Conservation (phyloP, 2,329 filamentous ascomycete genomes). For the Cercospora zeae-maydis region DNA sequence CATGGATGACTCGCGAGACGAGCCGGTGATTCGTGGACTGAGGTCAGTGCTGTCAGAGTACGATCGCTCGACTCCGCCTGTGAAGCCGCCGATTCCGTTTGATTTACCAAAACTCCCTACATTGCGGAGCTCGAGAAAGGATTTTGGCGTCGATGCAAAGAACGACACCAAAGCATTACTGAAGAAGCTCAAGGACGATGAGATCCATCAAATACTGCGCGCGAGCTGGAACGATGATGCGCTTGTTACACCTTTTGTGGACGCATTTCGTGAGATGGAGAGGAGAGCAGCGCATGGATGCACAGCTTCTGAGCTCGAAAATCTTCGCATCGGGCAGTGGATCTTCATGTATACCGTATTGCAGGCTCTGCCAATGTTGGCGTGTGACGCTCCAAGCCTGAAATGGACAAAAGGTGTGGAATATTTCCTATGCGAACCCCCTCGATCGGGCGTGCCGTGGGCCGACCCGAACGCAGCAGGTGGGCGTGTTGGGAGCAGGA, state of each 20-base stretch:
- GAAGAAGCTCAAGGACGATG: slow-evolving; percentile 72
- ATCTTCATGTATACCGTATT: slow-evolving; percentile 75
- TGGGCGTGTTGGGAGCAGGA: slow-evolving; percentile 41
- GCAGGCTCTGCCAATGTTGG: slow-evolving; percentile 72
- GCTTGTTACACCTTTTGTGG: slow-evolving; percentile 59
- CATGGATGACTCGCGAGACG: slow-evolving; percentile 51
- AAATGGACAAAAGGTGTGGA: slow-evolving; percentile 68
- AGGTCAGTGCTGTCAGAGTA: slow-evolving; percentile 81
- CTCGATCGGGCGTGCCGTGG: slow-evolving; percentile 71
- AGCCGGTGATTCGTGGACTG: slow-evolving; percentile 65
- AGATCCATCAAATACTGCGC: slow-evolving; percentile 72
- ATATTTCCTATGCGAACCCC: slow-evolving; percentile 76
- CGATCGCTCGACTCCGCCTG: slow-evolving; percentile 82
- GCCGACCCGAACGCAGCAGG: slow-evolving; percentile 54
- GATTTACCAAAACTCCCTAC: slow-evolving; percentile 76
- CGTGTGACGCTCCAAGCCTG: slow-evolving; percentile 69
- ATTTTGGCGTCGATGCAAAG: slow-evolving; percentile 64
- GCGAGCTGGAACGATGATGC: slow-evolving; percentile 78
- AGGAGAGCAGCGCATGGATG: slow-evolving; percentile 62
- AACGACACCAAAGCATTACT: slow-evolving; percentile 69
- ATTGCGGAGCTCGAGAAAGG: slow-evolving; percentile 62
- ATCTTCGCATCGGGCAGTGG: slow-evolving; percentile 74
- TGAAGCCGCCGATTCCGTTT: slow-evolving; percentile 86
- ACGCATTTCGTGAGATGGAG: slow-evolving; percentile 69
- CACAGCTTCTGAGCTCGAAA: slow-evolving; percentile 62